These are phyloP conservation scores for Haberlea rhodopensis DNA, from an alignment of 257 asterid species.

Conservation along the genomic window DNA sequence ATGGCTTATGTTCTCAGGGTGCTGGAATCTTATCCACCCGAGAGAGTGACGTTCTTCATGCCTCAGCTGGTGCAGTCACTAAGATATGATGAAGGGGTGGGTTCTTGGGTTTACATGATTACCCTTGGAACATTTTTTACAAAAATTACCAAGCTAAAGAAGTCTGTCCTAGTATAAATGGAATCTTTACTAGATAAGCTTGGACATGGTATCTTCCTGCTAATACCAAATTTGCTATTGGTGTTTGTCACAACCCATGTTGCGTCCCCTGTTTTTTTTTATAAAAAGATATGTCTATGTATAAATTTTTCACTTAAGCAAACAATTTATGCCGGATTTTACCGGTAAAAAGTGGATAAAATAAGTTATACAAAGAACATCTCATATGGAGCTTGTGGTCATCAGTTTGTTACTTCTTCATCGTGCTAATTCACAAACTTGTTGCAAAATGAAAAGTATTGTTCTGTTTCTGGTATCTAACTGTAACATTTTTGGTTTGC, in stretches of 20 bases:
- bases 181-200: conserved; percentile 8
- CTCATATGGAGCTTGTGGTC: background rate
- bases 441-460: too few species aligned
- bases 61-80: conserved; percentile 98
- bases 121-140: conserved; percentile 13
- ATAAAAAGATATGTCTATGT: conserved; percentile 7
- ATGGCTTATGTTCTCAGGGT: conserved; percentile 99
- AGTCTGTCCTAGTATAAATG: conserved; percentile 9
- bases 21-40: conserved; percentile 98
- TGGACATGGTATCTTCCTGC: conserved; percentile 13
- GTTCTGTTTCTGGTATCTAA: too few species aligned
- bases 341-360: background rate
- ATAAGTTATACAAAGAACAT: conserved; percentile 5
- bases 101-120: conserved; percentile 32
- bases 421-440: conserved; percentile 1
- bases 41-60: conserved; percentile 95
- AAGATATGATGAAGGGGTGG: conserved; percentile 94
- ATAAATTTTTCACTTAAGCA: conserved; percentile 11
- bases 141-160: conserved; percentile 10
- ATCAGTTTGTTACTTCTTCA: too few species aligned
- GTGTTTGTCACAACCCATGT: background rate
- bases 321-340: conserved; percentile 14
- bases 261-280: background rate
- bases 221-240: conserved; percentile 3
- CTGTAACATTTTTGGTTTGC: conserved; percentile 16